Conservation (phyloP, 176 grass and related monocot species). For the Otatea glauca region DNA sequence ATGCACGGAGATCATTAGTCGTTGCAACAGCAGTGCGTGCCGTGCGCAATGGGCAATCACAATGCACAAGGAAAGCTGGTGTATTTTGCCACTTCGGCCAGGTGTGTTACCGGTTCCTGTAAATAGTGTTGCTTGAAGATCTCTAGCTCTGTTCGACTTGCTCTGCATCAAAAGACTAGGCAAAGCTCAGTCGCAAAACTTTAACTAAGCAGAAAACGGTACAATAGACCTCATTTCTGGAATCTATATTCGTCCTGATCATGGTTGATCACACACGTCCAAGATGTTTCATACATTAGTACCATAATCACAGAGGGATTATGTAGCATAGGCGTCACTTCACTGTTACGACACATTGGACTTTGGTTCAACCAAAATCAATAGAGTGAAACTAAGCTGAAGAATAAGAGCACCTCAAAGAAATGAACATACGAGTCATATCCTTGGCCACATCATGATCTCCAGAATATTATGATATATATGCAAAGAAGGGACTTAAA, state of each 20-base stretch:
- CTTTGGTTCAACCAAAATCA: neutral
- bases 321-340: neutral
- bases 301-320: neutral
- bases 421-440: neutral
- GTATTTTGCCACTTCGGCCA: neutral
- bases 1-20: neutral
- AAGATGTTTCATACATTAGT: neutral
- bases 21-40: neutral
- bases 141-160: neutral
- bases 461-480: neutral
- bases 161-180: neutral
- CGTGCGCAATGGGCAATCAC: neutral
- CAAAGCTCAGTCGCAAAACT: neutral
- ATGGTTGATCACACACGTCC: neutral
- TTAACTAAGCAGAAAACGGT: neutral
- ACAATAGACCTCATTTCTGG: neutral
- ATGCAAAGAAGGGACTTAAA: neutral
- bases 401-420: neutral
- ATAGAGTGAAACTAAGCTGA: neutral
- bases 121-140: neutral
- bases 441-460: neutral
- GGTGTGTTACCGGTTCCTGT: neutral
- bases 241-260: neutral
- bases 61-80: neutral
- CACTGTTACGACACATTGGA: neutral